Base-by-base conservation (phyloP, 208 protist genomes). In the Angomonas ambiguus region DNA sequence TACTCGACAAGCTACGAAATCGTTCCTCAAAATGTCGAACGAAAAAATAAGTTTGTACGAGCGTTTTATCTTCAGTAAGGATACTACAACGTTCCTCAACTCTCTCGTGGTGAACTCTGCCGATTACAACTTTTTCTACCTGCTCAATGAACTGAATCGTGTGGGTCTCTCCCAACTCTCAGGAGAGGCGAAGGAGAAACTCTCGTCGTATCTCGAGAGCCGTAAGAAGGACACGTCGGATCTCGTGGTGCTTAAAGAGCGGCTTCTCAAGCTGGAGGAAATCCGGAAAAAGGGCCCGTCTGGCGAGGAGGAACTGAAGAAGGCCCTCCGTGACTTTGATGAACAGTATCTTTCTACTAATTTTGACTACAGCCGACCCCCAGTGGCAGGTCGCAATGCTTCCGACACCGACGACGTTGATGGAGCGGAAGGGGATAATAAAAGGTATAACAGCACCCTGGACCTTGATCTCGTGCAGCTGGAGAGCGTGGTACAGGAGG, bases 11-110 rank as follows among this genome's bases (percentile, higher is more conserved):
- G n/a, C n/a, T n/a, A n/a, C n/a, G n/a, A n/a, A n/a, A n/a, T n/a
- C n/a, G n/a, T n/a, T 66, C 51, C 71, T 22, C 68, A 77, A 8
- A 57, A 76, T 63, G 75, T 86, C 64, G 71, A 22, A 61, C 31
- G 41, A 72, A 69, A 27, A 63, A 24, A 63, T 63, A 20, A 63
- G 35, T 2, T 20, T 63, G 18, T 45, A 51, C n/a, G 58, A 63
- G 35, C 34, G 38, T 22, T 63, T 48, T 38, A 27, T 63, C 4
- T 51, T 63, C n/a, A 45, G 34, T 22, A 38, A 24, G 35, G 58
- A 63, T 45, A 31, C 32, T 31, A 22, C 34, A 2, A 25, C 32
- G 2, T 63, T 51, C n/a, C 4, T 63, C 18, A 28, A 25, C 2
- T 51, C 58, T 0, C 58, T 63, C 2, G 35, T 63, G 35, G 18